phyloP scores from a whole-genome alignment of 2,329 filamentous ascomycete species.

The Macroventuria anomochaeta region DNA sequence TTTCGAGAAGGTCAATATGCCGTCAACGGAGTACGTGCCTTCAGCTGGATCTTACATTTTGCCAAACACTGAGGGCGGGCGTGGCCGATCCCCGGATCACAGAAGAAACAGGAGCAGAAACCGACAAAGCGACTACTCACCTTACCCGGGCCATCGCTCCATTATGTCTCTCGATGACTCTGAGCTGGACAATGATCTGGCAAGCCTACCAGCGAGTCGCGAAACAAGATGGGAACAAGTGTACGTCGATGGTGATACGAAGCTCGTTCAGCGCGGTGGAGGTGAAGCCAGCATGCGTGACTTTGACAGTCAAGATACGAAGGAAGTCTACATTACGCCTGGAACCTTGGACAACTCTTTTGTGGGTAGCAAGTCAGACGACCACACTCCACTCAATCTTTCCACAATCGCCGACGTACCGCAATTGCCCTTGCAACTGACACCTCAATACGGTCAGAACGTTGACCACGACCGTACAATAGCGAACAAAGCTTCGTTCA shows the following conservation, averaged over 20 bases:
- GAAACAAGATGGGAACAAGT: conserved; percentile 50
- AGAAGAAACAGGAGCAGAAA: conserved; percentile 33
- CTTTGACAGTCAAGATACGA: conserved; percentile 40
- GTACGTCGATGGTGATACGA: conserved; percentile 49
- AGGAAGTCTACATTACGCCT: conserved; percentile 46
- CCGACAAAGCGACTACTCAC: conserved; percentile 45
- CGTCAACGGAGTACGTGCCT: conserved; percentile 53
- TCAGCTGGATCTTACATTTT: conserved; percentile 55
- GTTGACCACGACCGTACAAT: conserved; percentile 25
- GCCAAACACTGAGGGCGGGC: conserved; percentile 28
- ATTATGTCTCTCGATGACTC: conserved; percentile 50
- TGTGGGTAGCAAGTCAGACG: conserved; percentile 30
- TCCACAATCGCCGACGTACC: conserved; percentile 32
- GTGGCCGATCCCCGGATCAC: conserved; percentile 33
- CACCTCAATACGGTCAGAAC: conserved; percentile 12
- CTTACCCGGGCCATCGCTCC: conserved; percentile 43
- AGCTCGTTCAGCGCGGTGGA: conserved; percentile 44
- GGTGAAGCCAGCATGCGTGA: conserved; percentile 42
- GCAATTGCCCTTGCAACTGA: conserved; percentile 21
- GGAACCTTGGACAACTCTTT: conserved; percentile 40
- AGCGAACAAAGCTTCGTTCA: conserved; percentile 42
- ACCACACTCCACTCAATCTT: conserved; percentile 36
- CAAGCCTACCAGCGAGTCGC: conserved; percentile 42
- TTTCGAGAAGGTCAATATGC: conserved; percentile 40
- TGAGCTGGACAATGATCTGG: conserved; percentile 46